Conservation (phyloP, 2,329 filamentous ascomycete species). For the Helminthosporium solani region DNA sequence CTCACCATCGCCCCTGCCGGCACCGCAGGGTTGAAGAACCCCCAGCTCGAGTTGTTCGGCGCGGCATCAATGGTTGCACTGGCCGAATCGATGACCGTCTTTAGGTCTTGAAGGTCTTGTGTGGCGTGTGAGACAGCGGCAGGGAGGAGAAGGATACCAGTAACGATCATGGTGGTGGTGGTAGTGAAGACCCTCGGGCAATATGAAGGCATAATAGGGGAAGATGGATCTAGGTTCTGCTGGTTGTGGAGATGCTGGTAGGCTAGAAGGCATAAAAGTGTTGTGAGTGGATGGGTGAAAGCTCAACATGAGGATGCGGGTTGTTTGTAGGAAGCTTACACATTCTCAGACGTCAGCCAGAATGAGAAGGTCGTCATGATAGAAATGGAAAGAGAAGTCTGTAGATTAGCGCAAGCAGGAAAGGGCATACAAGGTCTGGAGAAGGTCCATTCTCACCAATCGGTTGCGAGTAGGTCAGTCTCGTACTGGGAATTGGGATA, state of each 20-base stretch:
- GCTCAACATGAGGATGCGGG: neutral
- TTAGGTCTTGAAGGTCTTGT: conserved; percentile 33
- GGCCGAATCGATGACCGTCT: conserved; percentile 27
- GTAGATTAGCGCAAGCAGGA: too few relatives aligned
- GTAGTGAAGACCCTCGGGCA: conserved; percentile 6
- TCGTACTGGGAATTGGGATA: too few relatives aligned
- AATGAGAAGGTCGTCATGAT: too few relatives aligned
- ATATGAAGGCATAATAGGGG: conserved; percentile 12
- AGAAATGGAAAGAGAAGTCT: too few relatives aligned
- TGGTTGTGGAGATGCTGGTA: conserved; percentile 3
- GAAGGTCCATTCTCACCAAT: too few relatives aligned
- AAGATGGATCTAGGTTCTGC: neutral
- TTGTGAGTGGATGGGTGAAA: neutral
- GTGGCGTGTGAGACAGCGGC: conserved; percentile 24
- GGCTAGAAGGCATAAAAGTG: neutral
- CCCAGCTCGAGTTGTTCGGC: conserved; percentile 32
- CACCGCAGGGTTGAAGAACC: conserved; percentile 16
- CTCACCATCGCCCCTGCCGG: conserved; percentile 15
- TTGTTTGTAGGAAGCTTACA: too few relatives aligned
- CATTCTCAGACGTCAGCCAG: too few relatives aligned
- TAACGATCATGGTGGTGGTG: conserved; percentile 26
- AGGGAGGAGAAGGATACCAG: conserved; percentile 28
- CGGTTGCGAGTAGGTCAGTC: too few relatives aligned
- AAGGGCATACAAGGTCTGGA: too few relatives aligned
- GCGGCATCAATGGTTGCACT: conserved; percentile 29